These are phyloP conservation scores for Carpinus fangiana DNA, from an alignment of 306 rosid species.

Conservation along the genomic window DNA sequence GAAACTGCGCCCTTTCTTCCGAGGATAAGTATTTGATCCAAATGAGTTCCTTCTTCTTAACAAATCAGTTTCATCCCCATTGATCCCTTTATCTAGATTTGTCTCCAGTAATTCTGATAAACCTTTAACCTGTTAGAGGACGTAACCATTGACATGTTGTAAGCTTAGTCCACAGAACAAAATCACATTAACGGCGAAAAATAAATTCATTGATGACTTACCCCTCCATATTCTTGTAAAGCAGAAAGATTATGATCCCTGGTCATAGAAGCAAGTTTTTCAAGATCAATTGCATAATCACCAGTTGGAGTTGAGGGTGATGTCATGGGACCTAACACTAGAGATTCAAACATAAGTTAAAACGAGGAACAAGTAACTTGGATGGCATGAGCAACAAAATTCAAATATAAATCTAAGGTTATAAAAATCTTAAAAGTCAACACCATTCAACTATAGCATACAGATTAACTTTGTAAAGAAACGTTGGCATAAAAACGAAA, in stretches of 20 bases:
- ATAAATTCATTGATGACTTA: constrained; percentile 31
- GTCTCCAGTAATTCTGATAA: constrained; percentile 60
- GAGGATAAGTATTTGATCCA: constrained; percentile 96
- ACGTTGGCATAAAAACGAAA: not conserved
- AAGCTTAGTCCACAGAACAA: constrained; percentile 12
- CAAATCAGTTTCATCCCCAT: constrained; percentile 60
- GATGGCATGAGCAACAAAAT: not conserved
- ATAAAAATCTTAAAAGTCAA: not conserved
- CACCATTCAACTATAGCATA: not conserved
- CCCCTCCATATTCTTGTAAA: constrained; percentile 82
- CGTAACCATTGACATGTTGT: constrained; percentile 5
- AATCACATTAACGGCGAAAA: not conserved
- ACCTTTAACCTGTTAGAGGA: constrained; percentile 65
- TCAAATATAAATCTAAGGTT: not conserved
- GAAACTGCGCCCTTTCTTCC: constrained; percentile 85
- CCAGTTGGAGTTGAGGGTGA: constrained; percentile 48
- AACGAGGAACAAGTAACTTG: constrained; percentile 19
- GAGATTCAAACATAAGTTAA: constrained; percentile 24
- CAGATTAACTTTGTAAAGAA: not conserved
- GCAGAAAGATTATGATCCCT: constrained; percentile 59
- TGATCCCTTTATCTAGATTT: constrained; percentile 62
- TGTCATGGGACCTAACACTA: constrained; percentile 42
- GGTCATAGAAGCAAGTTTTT: constrained; percentile 69
- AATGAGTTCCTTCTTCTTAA: constrained; percentile 57
- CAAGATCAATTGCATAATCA: constrained; percentile 61